These are phyloP conservation scores for Pseudophaeomoniella oleicola DNA, from an alignment of 2,329 filamentous ascomycete genomes.

Conservation along the genomic window DNA sequence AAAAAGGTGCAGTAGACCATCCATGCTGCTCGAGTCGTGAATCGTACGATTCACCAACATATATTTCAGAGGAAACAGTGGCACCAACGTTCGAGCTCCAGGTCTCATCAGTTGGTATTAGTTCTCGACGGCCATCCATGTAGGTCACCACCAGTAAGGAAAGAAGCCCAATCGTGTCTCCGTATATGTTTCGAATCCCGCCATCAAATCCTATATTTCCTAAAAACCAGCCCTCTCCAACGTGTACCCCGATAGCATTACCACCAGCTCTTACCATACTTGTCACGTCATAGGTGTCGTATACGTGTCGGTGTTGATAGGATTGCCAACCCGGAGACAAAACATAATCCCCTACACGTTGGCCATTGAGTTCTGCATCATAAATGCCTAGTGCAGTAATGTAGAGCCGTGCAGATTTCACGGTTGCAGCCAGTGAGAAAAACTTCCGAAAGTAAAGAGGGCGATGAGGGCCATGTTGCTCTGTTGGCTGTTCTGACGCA, in stretches of 20 bases:
- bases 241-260: constrained; percentile 27
- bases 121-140: constrained; percentile 6
- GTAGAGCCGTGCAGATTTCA: constrained; percentile 26
- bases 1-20: no score
- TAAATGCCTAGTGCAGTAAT: constrained; percentile 33
- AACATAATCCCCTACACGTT: constrained; percentile 22
- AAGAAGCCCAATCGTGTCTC: constrained; percentile 24
- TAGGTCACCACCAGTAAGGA: constrained; percentile 19
- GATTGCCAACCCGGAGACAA: constrained; percentile 39
- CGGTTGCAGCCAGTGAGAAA: constrained; percentile 10
- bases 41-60: constrained; percentile 40
- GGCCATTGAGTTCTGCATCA: constrained; percentile 32
- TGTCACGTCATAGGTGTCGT: constrained; percentile 39
- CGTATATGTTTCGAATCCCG: constrained; percentile 22
- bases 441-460: no score
- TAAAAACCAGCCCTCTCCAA: constrained; percentile 37
- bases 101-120: constrained; percentile 10
- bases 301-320: constrained; percentile 35
- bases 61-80: constrained; percentile 26
- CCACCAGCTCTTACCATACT: constrained; percentile 19
- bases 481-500: constrained; percentile 8
- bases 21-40: constrained; percentile 17
- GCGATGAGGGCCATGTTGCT: no score
- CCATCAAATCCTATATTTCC: constrained; percentile 6
- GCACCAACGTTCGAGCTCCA: constrained; percentile 13